Conservation (phyloP, 306 rosid species). For the Citrullus mucosospermus region DNA sequence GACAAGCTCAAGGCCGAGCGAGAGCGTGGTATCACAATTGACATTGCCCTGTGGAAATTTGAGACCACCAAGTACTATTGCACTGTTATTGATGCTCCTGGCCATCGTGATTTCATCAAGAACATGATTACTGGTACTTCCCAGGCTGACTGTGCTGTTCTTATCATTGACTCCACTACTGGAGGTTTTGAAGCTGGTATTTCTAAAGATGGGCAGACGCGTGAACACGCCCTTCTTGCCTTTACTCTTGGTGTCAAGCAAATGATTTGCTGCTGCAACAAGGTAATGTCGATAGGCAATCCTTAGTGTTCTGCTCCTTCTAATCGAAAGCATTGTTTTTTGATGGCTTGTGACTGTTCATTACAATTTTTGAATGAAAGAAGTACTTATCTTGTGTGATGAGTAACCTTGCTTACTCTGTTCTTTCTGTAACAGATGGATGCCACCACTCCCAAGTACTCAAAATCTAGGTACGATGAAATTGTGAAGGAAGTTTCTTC, state of each 20-base stretch:
- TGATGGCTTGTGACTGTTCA: no score
- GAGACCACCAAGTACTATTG: constrained; percentile 89
- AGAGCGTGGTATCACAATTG: constrained; percentile 88
- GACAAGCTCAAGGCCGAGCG: constrained; percentile 98
- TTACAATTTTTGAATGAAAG: no score
- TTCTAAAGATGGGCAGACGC: constrained; percentile 95
- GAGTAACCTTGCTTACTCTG: neutral
- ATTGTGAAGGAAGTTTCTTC: constrained; percentile 90
- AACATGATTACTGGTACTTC: constrained; percentile 93
- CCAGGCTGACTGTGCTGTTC: constrained; percentile 88
- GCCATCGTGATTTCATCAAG: constrained; percentile 86
- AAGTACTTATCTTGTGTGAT: no score
- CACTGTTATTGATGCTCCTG: constrained; percentile 90
- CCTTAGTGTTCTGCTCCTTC: no score
- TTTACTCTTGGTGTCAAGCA: constrained; percentile 92
- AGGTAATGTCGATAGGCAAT: constrained; percentile 21
- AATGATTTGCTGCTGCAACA: constrained; percentile 91
- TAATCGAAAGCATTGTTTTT: no score
- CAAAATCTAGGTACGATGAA: constrained; percentile 78
- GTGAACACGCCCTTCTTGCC: constrained; percentile 90
- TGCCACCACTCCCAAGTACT: constrained; percentile 84
- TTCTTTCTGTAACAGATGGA: constrained; percentile 48
- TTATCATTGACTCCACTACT: constrained; percentile 79
- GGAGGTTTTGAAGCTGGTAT: constrained; percentile 96
- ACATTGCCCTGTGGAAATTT: constrained; percentile 87